phyloP scores from a whole-genome alignment of 805 yeast genomes.

The Candida germanica region DNA sequence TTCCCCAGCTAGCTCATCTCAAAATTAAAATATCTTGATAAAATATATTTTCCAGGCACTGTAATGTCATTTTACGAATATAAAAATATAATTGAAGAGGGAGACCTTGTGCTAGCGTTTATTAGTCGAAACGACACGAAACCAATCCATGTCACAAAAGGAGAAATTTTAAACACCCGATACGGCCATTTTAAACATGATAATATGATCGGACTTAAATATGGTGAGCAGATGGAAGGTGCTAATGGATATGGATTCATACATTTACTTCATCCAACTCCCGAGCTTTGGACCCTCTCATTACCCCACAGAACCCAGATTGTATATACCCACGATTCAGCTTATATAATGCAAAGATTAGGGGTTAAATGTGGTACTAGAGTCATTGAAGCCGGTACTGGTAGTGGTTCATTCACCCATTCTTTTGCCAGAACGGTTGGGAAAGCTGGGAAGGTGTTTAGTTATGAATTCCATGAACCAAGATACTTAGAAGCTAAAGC shows the following conservation, averaged over 20 bases:
- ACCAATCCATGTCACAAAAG: constrained; percentile 61
- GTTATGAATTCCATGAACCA: constrained; percentile 89
- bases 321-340: constrained; percentile 93
- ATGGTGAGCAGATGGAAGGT: constrained; percentile 82
- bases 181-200: constrained; percentile 88
- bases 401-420: constrained; percentile 94
- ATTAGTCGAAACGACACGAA: constrained; percentile 76
- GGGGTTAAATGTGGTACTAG: constrained; percentile 68
- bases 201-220: constrained; percentile 74
- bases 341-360: constrained; percentile 82
- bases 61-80: constrained; percentile 53
- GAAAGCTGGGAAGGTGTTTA: constrained; percentile 59
- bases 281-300: constrained; percentile 95
- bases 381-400: constrained; percentile 97
- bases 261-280: constrained; percentile 84
- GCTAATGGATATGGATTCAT: constrained; percentile 79
- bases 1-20: no score
- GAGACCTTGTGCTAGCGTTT: constrained; percentile 84
- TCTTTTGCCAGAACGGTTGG: constrained; percentile 81
- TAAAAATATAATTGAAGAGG: constrained; percentile 72
- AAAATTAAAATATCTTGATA: no score
- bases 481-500: constrained; percentile 73
- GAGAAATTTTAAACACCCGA: constrained; percentile 71
- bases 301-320: constrained; percentile 97
- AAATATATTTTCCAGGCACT: no score